Base-by-base conservation (phyloP, 2,329 filamentous ascomycete species). In the Stagonosporopsis rhizophila region DNA sequence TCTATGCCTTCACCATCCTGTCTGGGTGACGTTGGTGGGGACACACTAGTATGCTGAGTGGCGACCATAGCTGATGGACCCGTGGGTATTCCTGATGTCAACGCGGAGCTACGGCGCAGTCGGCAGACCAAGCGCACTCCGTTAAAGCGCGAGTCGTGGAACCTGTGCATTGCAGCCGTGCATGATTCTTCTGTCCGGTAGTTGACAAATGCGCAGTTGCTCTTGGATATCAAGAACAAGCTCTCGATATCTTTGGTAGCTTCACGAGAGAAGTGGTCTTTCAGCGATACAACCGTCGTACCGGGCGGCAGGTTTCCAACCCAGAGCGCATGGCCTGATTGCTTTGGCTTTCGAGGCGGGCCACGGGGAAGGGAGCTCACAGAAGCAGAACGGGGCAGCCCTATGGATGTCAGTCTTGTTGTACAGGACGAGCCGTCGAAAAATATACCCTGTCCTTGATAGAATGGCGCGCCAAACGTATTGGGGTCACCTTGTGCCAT, bases 121-220 rank as follows among this genome's bases (percentile, higher is more conserved):
- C 94, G 85, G 73, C 93, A 96, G 12, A 97, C 93, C 4, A 98
- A 82, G 23, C 91, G 86, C 17, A 95, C 90, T 0, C 91, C 89
- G 66, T 94, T 87, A 66, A 97, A 97, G 52, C 89, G 88, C 1
- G 92, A 96, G 69, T 98, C 93, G 74, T 98, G 92, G 40, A 98
- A 89, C 64, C 91, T 87, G 41, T 87, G 84, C 79, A 96, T 91
- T 0, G 94, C 94, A 8, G 85, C 82, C 6, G 85, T 78, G 71
- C 92, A 97, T 5, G 87, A 86, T 3, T 81, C 78, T 67, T 96
- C 92, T 46, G 91, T 89, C 60, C 88, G 90, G 74, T 96, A 98
- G 71, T 98, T 98, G 62, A 96, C 92, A 78, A 98, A 98, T 0
- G 93, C 94, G 70, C 94, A 98, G 72, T 97, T 97, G 74, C 93